phyloP scores from a whole-genome alignment of 1,284 basidiomycete genomes.

The Microbotryomycetes sp. region DNA sequence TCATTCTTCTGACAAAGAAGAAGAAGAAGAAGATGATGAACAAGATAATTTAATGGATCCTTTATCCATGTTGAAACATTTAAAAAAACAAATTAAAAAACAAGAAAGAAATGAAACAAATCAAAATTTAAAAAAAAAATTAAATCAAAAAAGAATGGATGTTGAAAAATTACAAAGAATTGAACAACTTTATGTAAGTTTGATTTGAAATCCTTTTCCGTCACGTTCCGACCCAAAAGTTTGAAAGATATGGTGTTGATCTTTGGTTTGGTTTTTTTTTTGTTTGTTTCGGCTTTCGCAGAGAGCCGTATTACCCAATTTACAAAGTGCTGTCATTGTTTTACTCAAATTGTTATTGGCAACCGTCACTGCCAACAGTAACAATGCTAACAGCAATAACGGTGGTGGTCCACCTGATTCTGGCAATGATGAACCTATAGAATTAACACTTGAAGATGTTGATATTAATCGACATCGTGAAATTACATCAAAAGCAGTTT shows the following conservation, averaged over 20 bases:
- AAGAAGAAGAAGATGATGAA: slow-evolving; percentile 43
- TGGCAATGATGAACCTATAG: slow-evolving; percentile 47
- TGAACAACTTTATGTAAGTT: slow-evolving; percentile 80
- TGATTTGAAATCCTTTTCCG: background rate
- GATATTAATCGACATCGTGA: slow-evolving; percentile 94
- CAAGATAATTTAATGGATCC: slow-evolving; percentile 37
- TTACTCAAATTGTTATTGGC: slow-evolving; percentile 80
- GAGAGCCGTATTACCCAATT: slow-evolving; percentile 64
- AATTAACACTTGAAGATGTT: slow-evolving; percentile 74
- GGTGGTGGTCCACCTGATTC: slow-evolving; percentile 6
- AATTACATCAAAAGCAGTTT: slow-evolving; percentile 94
- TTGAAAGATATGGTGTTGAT: too few relatives aligned
- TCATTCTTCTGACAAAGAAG: too few relatives aligned
- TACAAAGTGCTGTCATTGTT: slow-evolving; percentile 82
- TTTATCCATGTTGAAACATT: slow-evolving; percentile 48
- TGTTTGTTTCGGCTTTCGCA: slow-evolving; percentile 15
- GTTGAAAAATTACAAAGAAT: slow-evolving; percentile 76
- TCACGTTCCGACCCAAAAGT: background rate
- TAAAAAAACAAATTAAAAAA: slow-evolving; percentile 46
- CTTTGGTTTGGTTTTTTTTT: background rate
- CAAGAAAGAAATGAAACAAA: slow-evolving; percentile 48
- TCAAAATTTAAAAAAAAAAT: slow-evolving; percentile 56
- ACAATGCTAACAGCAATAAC: slow-evolving; percentile 15
- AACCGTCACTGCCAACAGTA: slow-evolving; percentile 63
- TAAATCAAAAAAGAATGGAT: slow-evolving; percentile 65